A percentile compares a stretch with the other conserved stretches of the same genome.
phyloP scores from a whole-genome alignment of 164 flowering plant species.

The Houttuynia cordata region DNA sequence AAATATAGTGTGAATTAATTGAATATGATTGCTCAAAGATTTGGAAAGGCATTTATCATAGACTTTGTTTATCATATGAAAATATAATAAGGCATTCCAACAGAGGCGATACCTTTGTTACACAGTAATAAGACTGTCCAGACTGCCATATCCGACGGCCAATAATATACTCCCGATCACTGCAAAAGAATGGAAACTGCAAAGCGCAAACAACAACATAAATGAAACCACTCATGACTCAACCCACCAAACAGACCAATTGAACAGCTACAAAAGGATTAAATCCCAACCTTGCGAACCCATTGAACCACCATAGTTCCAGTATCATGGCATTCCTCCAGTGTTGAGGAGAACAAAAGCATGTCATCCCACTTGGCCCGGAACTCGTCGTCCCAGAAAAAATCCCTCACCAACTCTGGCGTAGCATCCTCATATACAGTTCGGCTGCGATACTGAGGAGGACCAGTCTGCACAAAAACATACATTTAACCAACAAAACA shows the following conservation, averaged over 20 bases:
- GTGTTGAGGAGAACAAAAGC: conserved; percentile 34
- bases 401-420: conserved; percentile 63
- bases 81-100: neutral
- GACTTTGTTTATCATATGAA: neutral
- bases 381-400: conserved; percentile 81
- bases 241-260: neutral
- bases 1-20: too few species aligned
- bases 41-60: neutral
- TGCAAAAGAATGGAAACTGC: conserved; percentile 73
- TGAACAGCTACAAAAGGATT: neutral
- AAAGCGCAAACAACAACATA: conserved; percentile 6
- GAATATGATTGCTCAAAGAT: neutral
- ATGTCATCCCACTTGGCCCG: conserved; percentile 70
- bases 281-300: conserved; percentile 48
- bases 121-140: conserved; percentile 50
- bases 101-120: conserved; percentile 45
- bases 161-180: conserved; percentile 62
- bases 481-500: neutral
- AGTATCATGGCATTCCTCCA: conserved; percentile 49
- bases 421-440: conserved; percentile 61
- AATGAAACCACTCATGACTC: conserved; percentile 5
- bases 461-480: conserved; percentile 36
- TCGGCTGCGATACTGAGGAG: conserved; percentile 64
- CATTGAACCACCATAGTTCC: conserved; percentile 78
- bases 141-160: conserved; percentile 68